Evolutionary conservation across 257 asterid genomes (phyloP).

Genomic region (Sherardia arvensis): DNA sequence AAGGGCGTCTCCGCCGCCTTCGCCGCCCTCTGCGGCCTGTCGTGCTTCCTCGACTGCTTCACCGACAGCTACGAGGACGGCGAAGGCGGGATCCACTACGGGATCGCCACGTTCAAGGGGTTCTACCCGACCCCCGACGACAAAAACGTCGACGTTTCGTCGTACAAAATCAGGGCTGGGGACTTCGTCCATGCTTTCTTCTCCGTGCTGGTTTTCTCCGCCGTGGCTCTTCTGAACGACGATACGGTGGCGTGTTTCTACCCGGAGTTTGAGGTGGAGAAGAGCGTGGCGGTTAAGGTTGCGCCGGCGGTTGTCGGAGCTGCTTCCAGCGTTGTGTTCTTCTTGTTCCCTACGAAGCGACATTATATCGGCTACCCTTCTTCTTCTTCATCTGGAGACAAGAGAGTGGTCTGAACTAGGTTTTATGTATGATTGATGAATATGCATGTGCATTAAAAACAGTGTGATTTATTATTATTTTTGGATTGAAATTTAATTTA

Average conservation of each 20-base stretch:
- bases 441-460: background rate
- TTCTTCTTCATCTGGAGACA: background rate
- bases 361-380: constrained; percentile 63
- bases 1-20: constrained; percentile 37
- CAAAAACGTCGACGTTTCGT: constrained; percentile 27
- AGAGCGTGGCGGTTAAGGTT: constrained; percentile 37
- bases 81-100: constrained; percentile 43
- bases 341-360: constrained; percentile 50
- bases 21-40: constrained; percentile 33
- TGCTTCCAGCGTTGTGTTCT: constrained; percentile 35
- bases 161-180: constrained; percentile 39
- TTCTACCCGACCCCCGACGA: constrained; percentile 45
- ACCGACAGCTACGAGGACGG: constrained; percentile 63
- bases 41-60: constrained; percentile 56
- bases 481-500: too few relatives aligned
- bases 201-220: constrained; percentile 43
- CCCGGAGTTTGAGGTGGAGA: constrained; percentile 43
- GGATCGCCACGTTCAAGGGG: constrained; percentile 54
- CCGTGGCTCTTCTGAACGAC: constrained; percentile 50
- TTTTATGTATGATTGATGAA: too few relatives aligned
- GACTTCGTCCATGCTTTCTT: constrained; percentile 68
- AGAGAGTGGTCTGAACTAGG: background rate
- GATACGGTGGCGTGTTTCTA: constrained; percentile 57
- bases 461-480: background rate
- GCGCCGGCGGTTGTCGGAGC: constrained; percentile 54